Evolutionary conservation across 1,284 basidiomycete genomes (phyloP).

Genomic region (Malassezia brasiliensis): DNA sequence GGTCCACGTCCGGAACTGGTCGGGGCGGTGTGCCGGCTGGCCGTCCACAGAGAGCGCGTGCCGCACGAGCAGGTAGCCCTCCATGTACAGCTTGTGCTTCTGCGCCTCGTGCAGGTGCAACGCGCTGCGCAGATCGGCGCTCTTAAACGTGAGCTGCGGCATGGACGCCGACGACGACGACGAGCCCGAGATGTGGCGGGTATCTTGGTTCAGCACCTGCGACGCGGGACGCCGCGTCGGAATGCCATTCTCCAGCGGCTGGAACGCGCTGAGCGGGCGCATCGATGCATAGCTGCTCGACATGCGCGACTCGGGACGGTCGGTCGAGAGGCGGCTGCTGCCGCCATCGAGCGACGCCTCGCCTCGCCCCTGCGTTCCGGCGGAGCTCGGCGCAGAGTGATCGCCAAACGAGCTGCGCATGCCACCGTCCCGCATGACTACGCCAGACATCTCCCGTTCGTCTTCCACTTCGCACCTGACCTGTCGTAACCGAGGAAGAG

Average conservation of each 20-base stretch:
- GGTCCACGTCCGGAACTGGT: constrained; percentile 35
- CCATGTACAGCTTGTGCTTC: constrained; percentile 45
- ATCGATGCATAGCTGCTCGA: constrained; percentile 17
- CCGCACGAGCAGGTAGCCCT: constrained; percentile 42
- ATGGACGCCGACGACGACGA: constrained; percentile 21
- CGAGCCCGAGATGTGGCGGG: constrained; percentile 28
- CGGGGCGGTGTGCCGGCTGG: constrained; percentile 31
- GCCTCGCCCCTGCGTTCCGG: no score
- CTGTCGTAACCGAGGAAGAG: no score
- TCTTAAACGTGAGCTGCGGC: constrained; percentile 41
- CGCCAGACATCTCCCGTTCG: no score
- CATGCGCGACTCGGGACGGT: constrained; percentile 11
- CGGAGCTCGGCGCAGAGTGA: no score
- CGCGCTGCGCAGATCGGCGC: constrained; percentile 38
- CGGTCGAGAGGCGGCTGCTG: constrained; percentile 8
- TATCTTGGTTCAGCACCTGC: constrained; percentile 19
- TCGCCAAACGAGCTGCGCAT: no score
- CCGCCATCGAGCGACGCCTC: background rate
- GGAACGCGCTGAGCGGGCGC: constrained; percentile 41
- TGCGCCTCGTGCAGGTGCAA: constrained; percentile 42
- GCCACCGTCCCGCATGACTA: no score
- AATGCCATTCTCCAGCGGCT: constrained; percentile 33
- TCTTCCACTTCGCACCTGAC: no score
- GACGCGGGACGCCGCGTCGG: constrained; percentile 10
- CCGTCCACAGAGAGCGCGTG: constrained; percentile 42